Evolutionary conservation across 352 stramenopile genomes (phyloP).

Genomic region (Globisporangium acanthophoron): DNA sequence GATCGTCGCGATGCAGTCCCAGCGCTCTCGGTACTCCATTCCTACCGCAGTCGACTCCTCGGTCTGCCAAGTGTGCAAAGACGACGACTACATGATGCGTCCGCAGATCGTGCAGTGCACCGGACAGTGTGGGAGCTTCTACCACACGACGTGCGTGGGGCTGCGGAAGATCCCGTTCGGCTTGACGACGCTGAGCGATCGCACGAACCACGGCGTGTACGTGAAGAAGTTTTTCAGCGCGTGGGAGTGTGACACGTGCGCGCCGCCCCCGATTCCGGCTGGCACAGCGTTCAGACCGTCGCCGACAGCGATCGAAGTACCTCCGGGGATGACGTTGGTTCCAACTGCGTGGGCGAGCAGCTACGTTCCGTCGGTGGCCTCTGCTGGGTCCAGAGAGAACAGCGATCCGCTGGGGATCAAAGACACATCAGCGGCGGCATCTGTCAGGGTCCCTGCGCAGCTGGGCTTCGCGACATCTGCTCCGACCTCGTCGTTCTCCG

Average conservation of each 20-base stretch:
- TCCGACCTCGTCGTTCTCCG: background rate
- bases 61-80: conserved; percentile 53
- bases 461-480: background rate
- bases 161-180: conserved; percentile 79
- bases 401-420: background rate
- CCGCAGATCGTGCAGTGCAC: conserved; percentile 63
- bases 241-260: conserved; percentile 66
- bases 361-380: background rate
- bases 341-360: conserved; percentile 30
- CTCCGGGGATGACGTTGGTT: conserved; percentile 43
- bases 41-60: conserved; percentile 23
- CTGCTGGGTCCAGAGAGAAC: background rate
- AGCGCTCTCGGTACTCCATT: conserved; percentile 43
- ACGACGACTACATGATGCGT: conserved; percentile 83
- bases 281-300: background rate
- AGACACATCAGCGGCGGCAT: background rate
- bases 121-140: conserved; percentile 41
- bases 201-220: conserved; percentile 73
- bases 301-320: conserved; percentile 15
- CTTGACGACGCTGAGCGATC: conserved; percentile 75
- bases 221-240: conserved; percentile 81
- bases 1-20: conserved; percentile 67
- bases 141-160: conserved; percentile 73
- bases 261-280: conserved; percentile 12
- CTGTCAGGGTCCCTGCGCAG: background rate